Base-by-base conservation (phyloP, 2,329 filamentous ascomycete genomes). In the Teratosphaeria destructans region DNA sequence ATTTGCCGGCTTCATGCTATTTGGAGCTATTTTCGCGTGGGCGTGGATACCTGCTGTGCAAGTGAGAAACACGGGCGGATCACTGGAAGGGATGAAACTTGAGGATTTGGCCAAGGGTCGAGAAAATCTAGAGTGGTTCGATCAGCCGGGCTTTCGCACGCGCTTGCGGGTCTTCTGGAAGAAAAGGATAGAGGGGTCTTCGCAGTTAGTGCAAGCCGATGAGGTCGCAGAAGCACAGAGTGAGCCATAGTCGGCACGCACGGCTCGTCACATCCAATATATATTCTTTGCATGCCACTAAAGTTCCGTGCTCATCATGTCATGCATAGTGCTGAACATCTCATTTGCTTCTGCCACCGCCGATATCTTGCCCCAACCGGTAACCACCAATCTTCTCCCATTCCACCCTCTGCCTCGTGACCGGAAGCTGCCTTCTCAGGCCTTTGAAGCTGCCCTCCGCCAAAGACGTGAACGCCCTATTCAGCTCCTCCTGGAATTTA, bases 301-400 rank as follows among this genome's bases (percentile, higher is more conserved):
- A 5, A 14, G 37, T n/a, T 5, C 37, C 37, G 10, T 14, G 12
- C 37, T 43, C 37, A 43, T 43, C 37, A 14, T 16, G 11, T 32
- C 29, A 32, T n/a, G 37, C 37, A n/a, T 43, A 14, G 8, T 14
- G 37, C 37, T n/a, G 16, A 12, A 49, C 19, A 49, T 12, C 10
- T 64, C 67, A 76, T 66, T 73, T 71, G 60, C 72, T 68, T 57
- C 77, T 68, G 11, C 77, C 78, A 62, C 78, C 78, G 34, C 78
- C 79, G 64, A 81, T 80, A 63, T 81, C 78, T 67, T 80, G 78
- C 5, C 78, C 78, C 55, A 79, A 63, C 72, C 72, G 61, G 78
- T 99, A 99, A 67, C 90, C 91, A 54, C 90, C 88, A 66, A 99
- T 90, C 80, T 96, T 96, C 75, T 99, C 93, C 94, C 94, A 99